Evolutionary conservation across 139 green algal species (phyloP).

Genomic region (Volvox africanus): DNA sequence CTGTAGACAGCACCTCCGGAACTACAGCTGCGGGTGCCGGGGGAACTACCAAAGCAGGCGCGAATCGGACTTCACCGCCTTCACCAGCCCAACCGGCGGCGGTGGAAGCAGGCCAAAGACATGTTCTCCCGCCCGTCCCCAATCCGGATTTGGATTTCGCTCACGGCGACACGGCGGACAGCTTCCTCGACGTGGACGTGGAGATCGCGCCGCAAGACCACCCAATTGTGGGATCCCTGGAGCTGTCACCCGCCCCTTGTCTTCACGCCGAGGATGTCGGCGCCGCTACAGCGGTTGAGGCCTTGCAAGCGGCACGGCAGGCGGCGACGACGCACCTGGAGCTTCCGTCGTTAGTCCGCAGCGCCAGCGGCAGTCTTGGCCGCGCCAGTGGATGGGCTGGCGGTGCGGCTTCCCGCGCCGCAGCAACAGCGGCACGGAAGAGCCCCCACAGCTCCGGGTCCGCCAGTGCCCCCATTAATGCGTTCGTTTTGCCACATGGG

Average conservation of each 20-base stretch:
- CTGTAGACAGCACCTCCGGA: too few species aligned
- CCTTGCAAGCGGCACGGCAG: not conserved
- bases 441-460: not conserved
- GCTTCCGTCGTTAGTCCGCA: not conserved
- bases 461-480: not conserved
- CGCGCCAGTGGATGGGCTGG: not conserved
- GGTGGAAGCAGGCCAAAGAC: too few species aligned
- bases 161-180: not conserved
- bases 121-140: too few species aligned
- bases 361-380: not conserved
- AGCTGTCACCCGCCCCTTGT: not conserved
- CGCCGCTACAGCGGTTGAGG: not conserved
- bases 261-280: not conserved
- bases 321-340: not conserved
- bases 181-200: not conserved
- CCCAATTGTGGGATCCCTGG: slow-evolving; percentile 27
- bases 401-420: not conserved
- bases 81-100: too few species aligned
- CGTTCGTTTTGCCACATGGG: not conserved
- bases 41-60: too few species aligned
- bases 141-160: not conserved
- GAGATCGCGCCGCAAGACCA: not conserved
- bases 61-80: too few species aligned
- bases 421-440: not conserved
- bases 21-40: too few species aligned